Evolutionary conservation across 352 stramenopile species (phyloP).

Genomic region (Phytophthora sp.): DNA sequence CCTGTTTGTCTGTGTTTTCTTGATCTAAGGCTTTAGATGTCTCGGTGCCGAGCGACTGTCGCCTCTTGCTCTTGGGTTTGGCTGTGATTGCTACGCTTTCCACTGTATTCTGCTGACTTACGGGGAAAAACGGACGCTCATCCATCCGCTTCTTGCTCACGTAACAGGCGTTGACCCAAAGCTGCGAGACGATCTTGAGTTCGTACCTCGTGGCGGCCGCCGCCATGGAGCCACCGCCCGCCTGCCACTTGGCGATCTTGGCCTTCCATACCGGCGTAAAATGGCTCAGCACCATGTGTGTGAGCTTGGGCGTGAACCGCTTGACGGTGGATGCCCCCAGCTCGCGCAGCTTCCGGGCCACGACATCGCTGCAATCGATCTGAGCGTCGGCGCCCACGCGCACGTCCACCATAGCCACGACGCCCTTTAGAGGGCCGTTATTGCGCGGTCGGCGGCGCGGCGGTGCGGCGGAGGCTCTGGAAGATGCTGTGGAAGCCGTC

Average conservation of each 20-base stretch:
- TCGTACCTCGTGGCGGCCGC: constrained; percentile 37
- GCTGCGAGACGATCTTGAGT: constrained; percentile 79
- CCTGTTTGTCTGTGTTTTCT: constrained; percentile 9
- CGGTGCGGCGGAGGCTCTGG: constrained; percentile 1
- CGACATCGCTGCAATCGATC: constrained; percentile 83
- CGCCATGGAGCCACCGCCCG: constrained; percentile 39
- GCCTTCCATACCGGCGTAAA: constrained; percentile 70
- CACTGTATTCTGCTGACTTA: constrained; percentile 47
- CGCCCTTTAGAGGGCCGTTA: constrained; percentile 41
- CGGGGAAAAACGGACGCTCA: constrained; percentile 78
- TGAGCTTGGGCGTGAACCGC: constrained; percentile 66
- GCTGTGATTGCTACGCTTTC: neutral
- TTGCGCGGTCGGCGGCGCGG: constrained; percentile 26
- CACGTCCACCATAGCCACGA: constrained; percentile 83
- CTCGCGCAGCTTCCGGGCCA: constrained; percentile 66
- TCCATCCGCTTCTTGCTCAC: constrained; percentile 73
- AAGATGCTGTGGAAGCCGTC: constrained; percentile 1
- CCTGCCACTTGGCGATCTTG: constrained; percentile 75
- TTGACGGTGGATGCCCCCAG: constrained; percentile 77
- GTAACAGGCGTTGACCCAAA: constrained; percentile 87
- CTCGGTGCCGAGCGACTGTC: constrained; percentile 31
- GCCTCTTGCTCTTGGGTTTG: constrained; percentile 29
- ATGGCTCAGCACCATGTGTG: constrained; percentile 81
- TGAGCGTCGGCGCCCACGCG: constrained; percentile 65
- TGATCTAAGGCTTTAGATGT: constrained; percentile 1